These are phyloP conservation scores for Solanum pinnatisectum DNA, from an alignment of 257 asterid genomes.

Conservation along the genomic window DNA sequence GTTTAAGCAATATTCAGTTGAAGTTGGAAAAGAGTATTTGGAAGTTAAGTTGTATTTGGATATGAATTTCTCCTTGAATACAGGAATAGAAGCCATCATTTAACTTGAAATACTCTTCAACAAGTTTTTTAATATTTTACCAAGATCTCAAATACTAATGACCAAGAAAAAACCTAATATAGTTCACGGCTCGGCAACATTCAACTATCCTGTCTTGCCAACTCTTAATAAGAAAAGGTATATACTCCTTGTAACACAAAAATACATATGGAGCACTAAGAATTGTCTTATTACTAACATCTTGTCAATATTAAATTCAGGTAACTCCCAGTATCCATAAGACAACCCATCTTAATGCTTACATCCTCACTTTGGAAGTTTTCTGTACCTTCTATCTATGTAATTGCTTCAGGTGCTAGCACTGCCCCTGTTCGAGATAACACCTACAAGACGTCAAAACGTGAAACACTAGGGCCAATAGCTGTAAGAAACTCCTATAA, in stretches of 20 bases:
- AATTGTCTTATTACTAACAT: not conserved
- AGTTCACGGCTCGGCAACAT: not conserved
- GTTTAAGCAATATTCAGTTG: not conserved
- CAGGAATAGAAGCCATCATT: not conserved
- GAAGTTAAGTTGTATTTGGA: not conserved
- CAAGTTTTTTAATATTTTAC: not conserved
- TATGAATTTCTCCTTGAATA: not conserved
- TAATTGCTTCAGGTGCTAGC: not conserved
- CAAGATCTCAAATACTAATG: not conserved
- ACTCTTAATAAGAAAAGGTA: not conserved
- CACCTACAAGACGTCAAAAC: not conserved
- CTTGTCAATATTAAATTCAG: not conserved
- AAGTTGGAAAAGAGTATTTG: not conserved
- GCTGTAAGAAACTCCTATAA: not conserved
- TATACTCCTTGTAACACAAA: not conserved
- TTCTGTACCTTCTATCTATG: not conserved
- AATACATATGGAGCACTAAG: not conserved
- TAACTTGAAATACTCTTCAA: not conserved
- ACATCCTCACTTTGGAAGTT: not conserved
- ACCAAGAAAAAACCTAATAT: not conserved
- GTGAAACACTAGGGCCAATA: not conserved
- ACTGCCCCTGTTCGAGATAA: not conserved
- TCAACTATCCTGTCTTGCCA: not conserved
- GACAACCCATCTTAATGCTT: not conserved
- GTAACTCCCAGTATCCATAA: not conserved